Evolutionary conservation across 2,329 filamentous ascomycete species (phyloP).

Genomic region (Aureobasidium pullulans): DNA sequence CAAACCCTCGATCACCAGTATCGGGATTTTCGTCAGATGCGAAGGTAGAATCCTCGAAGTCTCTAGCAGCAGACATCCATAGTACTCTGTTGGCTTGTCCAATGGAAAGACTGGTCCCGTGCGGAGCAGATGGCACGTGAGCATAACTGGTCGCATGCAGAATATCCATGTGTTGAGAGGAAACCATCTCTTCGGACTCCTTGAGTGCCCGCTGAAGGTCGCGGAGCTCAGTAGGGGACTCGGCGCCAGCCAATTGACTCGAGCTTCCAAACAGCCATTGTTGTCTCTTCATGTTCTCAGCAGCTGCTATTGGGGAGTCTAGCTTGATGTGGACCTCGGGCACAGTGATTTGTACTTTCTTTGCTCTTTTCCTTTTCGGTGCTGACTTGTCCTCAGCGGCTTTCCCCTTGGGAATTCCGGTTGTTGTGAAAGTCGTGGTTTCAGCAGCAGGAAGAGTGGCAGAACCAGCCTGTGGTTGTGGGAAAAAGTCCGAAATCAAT

Average conservation of each 20-base stretch:
- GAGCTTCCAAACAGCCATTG: slow-evolving; percentile 81
- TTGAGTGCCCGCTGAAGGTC: slow-evolving; percentile 57
- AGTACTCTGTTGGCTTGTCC: slow-evolving; percentile 39
- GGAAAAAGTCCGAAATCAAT: slow-evolving; percentile 39
- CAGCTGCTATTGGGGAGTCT: slow-evolving; percentile 35
- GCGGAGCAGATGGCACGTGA: slow-evolving; percentile 19
- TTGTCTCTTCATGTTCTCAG: slow-evolving; percentile 59
- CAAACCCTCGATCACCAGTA: not conserved
- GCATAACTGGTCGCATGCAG: slow-evolving; percentile 24
- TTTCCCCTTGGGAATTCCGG: slow-evolving; percentile 17
- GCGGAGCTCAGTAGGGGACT: slow-evolving; percentile 59
- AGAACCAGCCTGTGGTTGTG: slow-evolving; percentile 6
- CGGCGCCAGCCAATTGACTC: slow-evolving; percentile 68
- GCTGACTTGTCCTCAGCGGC: slow-evolving; percentile 1
- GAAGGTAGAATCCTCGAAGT: slow-evolving; percentile 30
- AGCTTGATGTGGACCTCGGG: slow-evolving; percentile 15
- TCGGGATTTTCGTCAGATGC: not conserved
- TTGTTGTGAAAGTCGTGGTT: slow-evolving; percentile 23
- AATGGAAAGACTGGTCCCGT: slow-evolving; percentile 24
- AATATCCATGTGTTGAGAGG: slow-evolving; percentile 18
- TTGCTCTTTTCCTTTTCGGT: slow-evolving; percentile 28
- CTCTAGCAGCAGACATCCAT: slow-evolving; percentile 65
- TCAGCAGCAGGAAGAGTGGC: slow-evolving; percentile 14
- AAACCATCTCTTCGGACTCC: slow-evolving; percentile 44
- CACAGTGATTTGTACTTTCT: slow-evolving; percentile 21